Percentiles rank a stretch among this genome's conserved stretches.
These are phyloP conservation scores for Arachis stenosperma DNA, from an alignment of 306 rosid species.

Conservation along the genomic window DNA sequence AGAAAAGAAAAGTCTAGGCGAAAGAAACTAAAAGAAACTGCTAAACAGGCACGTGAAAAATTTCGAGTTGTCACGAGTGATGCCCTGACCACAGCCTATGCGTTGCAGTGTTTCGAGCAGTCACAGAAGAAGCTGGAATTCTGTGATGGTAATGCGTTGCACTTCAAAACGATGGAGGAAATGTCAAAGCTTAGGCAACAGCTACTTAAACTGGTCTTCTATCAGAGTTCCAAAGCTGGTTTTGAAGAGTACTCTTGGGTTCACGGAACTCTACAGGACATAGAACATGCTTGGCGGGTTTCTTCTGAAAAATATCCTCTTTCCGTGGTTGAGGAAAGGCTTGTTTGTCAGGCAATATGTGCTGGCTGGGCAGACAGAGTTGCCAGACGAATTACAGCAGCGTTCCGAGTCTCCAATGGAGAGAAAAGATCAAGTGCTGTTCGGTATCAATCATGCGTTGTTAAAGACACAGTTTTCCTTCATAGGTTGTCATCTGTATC, in stretches of 20 bases:
- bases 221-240: slow-evolving; percentile 49
- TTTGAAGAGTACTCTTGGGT: slow-evolving; percentile 65
- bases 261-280: slow-evolving; percentile 67
- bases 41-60: slow-evolving; percentile 64
- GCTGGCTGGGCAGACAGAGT: slow-evolving; percentile 99
- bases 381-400: slow-evolving; percentile 69
- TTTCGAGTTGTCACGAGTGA: slow-evolving; percentile 75
- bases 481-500: slow-evolving; percentile 76
- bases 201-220: slow-evolving; percentile 70
- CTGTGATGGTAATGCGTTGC: slow-evolving; percentile 70
- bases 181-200: slow-evolving; percentile 90
- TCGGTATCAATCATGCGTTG: slow-evolving; percentile 72
- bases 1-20: slow-evolving; percentile 57
- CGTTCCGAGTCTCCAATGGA: slow-evolving; percentile 51
- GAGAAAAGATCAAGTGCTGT: slow-evolving; percentile 49
- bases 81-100: slow-evolving; percentile 72
- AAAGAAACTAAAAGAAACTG: slow-evolving; percentile 71
- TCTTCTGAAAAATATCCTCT: slow-evolving; percentile 66
- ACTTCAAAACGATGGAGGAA: slow-evolving; percentile 91
- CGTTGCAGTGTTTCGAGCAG: slow-evolving; percentile 80
- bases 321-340: slow-evolving; percentile 69
- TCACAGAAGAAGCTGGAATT: slow-evolving; percentile 56
- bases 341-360: slow-evolving; percentile 84
- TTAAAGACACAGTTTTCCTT: slow-evolving; percentile 72
- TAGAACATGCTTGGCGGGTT: slow-evolving; percentile 66